A percentile compares a stretch with the other conserved stretches of the same genome.
phyloP scores from a whole-genome alignment of 129 eudicot genomes.

The Arctium minus region DNA sequence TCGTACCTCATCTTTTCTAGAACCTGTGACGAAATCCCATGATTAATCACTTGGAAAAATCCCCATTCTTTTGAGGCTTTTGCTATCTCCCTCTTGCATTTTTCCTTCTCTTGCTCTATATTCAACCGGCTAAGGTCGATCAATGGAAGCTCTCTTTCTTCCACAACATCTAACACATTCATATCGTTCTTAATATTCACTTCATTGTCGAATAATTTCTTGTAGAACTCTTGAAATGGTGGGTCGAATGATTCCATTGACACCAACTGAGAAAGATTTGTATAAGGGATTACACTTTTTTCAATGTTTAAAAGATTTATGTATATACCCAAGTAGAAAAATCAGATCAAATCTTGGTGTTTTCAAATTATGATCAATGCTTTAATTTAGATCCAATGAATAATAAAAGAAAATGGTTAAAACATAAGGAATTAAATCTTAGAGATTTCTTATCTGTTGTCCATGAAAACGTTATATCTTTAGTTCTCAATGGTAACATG shows the following conservation, averaged over 20 bases:
- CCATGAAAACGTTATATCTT: not conserved
- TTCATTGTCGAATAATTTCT: constrained; percentile 24
- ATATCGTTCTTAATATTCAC: not conserved
- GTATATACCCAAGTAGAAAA: not conserved
- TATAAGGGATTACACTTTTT: not conserved
- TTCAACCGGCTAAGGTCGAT: constrained; percentile 45
- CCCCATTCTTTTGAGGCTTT: constrained; percentile 78
- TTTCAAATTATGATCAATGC: no score
- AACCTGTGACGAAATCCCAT: constrained; percentile 43
- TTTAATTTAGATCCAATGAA: not conserved
- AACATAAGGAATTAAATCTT: not conserved
- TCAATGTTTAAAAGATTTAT: not conserved
- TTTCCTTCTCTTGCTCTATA: constrained; percentile 27
- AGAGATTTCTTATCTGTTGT: not conserved
- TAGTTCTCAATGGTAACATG: no score
- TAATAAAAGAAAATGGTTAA: not conserved
- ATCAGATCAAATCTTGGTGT: not conserved
- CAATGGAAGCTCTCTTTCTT: constrained; percentile 53
- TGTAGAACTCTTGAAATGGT: constrained; percentile 48
- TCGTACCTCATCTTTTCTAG: constrained; percentile 47
- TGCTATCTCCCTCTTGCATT: constrained; percentile 50
- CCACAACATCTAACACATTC: constrained; percentile 15
- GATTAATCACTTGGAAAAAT: constrained; percentile 70
- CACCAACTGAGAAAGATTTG: not conserved
- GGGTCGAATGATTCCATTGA: constrained; percentile 56